Percentiles rank a stretch among this genome's conserved stretches.
Conservation (phyloP, 2,329 filamentous ascomycete species). For the Penicillium nordicum region DNA sequence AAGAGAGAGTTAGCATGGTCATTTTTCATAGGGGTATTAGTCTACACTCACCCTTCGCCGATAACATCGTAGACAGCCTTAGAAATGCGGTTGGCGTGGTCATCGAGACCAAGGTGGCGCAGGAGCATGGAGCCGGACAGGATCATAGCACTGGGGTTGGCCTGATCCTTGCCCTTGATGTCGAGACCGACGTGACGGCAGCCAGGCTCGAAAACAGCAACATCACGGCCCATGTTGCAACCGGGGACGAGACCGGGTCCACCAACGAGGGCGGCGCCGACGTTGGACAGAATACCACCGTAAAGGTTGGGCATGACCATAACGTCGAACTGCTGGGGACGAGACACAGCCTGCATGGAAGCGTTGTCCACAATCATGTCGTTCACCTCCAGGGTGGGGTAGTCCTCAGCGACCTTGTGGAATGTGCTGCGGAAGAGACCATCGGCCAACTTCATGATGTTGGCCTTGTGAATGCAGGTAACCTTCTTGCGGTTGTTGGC, state of each 20-base stretch:
- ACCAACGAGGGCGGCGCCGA: slow-evolving; percentile 93
- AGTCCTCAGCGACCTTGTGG: slow-evolving; percentile 88
- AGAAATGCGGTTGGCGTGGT: slow-evolving; percentile 97
- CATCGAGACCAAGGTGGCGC: slow-evolving; percentile 92
- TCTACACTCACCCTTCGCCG: slow-evolving; percentile 73
- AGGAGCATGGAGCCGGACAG: slow-evolving; percentile 96
- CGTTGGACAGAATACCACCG: slow-evolving; percentile 98
- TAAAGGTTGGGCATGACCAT: slow-evolving; percentile 99
- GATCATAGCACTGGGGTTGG: slow-evolving; percentile 94
- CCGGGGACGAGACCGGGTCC: slow-evolving; percentile 95
- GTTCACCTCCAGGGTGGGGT: slow-evolving; percentile 90
- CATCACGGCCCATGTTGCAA: slow-evolving; percentile 99
- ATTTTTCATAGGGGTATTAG: neutral
- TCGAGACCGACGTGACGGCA: slow-evolving; percentile 99
- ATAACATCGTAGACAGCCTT: slow-evolving; percentile 76
- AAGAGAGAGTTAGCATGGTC: slow-evolving; percentile 9
- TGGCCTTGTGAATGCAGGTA: slow-evolving; percentile 99
- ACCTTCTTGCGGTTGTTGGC: slow-evolving; percentile 99
- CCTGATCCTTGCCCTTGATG: slow-evolving; percentile 99
- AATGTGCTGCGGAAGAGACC: slow-evolving; percentile 98
- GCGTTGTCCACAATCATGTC: slow-evolving; percentile 99
- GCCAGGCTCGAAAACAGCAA: slow-evolving; percentile 97
- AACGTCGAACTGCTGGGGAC: slow-evolving; percentile 97
- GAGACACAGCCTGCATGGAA: slow-evolving; percentile 96
- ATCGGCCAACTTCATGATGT: slow-evolving; percentile 99